phyloP scores from a whole-genome alignment of 768 basidiomycete species.

The Arthromyces matolae region DNA sequence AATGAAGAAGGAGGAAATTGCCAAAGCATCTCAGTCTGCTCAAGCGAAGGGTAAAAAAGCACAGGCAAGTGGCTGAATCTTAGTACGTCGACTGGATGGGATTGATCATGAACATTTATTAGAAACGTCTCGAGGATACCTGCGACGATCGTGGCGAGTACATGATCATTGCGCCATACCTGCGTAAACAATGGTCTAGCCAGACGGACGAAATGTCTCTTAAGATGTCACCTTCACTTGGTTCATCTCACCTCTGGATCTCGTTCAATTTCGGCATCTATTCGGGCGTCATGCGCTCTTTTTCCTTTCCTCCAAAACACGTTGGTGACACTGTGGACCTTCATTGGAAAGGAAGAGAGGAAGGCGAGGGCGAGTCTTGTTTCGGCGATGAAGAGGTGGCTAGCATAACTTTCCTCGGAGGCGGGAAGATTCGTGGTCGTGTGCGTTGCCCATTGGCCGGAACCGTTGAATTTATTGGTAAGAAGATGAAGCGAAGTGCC shows the following conservation, averaged over 20 bases:
- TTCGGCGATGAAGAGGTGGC: conserved; percentile 18
- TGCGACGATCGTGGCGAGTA: conserved; percentile 7
- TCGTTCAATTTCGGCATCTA: conserved; percentile 24
- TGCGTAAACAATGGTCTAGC: conserved; percentile 16
- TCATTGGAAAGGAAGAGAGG: conserved; percentile 24
- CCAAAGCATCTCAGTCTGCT: background rate
- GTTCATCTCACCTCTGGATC: conserved; percentile 24
- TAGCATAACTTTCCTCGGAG: conserved; percentile 21
- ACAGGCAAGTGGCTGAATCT: background rate
- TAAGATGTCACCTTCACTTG: conserved; percentile 22
- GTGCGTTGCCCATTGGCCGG: conserved; percentile 16
- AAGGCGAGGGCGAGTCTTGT: conserved; percentile 15
- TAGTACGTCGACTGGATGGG: background rate
- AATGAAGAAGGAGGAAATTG: background rate
- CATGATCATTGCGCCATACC: conserved; percentile 18
- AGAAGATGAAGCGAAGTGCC: conserved; percentile 6
- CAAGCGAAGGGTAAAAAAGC: background rate
- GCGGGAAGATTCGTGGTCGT: conserved; percentile 19
- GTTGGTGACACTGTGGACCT: conserved; percentile 16
- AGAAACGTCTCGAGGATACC: conserved; percentile 1
- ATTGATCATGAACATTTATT: background rate
- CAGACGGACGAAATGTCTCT: conserved; percentile 9
- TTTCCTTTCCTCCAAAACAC: conserved; percentile 9
- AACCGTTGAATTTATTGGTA: conserved; percentile 21
- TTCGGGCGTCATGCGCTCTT: conserved; percentile 23